A percentile compares a stretch with the other conserved stretches of the same genome.
These are phyloP conservation scores for Bassia scoparia DNA, from an alignment of 148 eudicot species.

Conservation along the genomic window DNA sequence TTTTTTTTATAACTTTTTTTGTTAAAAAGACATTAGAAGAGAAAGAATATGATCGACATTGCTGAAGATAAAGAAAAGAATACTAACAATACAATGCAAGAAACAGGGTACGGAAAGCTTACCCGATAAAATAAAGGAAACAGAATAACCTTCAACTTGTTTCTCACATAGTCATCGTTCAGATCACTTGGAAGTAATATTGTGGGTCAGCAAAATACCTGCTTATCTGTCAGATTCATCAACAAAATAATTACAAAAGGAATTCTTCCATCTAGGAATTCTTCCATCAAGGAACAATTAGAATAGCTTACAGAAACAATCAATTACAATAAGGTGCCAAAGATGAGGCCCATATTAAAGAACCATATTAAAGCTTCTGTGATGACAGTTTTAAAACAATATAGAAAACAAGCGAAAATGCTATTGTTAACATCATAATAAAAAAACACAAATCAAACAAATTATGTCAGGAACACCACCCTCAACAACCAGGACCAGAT, in stretches of 20 bases:
- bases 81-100: neutral
- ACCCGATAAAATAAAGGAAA: slow-evolving; percentile 92
- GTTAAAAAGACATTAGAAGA: neutral
- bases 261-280: too few relatives aligned
- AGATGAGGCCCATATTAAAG: neutral
- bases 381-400: too few relatives aligned
- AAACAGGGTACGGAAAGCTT: slow-evolving; percentile 25
- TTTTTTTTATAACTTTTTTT: neutral
- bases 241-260: neutral
- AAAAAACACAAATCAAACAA: too few relatives aligned
- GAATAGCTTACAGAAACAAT: neutral
- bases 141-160: slow-evolving; percentile 84
- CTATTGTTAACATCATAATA: too few relatives aligned
- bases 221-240: slow-evolving; percentile 54
- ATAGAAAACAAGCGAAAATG: too few relatives aligned
- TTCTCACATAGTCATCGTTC: slow-evolving; percentile 91
- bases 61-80: too few relatives aligned
- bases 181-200: slow-evolving; percentile 97
- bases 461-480: too few relatives aligned
- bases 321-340: neutral
- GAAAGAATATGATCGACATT: neutral
- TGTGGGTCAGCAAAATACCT: slow-evolving; percentile 85
- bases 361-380: too few relatives aligned
- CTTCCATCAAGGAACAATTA: neutral
- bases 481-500: too few relatives aligned